A percentile compares a stretch with the other conserved stretches of the same genome.
phyloP scores from a whole-genome alignment of 352 stramenopile species.

The Phytopythium delawarense region DNA sequence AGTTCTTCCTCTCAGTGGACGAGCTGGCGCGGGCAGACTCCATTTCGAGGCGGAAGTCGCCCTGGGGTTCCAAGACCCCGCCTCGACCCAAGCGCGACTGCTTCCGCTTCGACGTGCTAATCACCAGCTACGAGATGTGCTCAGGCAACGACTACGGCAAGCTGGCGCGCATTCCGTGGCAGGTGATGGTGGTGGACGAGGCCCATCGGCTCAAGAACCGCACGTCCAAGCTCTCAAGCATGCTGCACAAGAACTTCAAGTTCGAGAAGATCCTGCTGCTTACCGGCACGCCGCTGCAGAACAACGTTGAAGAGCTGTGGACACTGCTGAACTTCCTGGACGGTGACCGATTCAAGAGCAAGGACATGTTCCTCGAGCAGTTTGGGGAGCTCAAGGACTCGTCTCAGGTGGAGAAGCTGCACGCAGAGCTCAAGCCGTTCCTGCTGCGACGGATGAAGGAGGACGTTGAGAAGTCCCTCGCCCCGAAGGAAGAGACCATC shows the following conservation, averaged over 20 bases:
- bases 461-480: slow-evolving; percentile 86
- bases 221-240: slow-evolving; percentile 92
- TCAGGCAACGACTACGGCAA: slow-evolving; percentile 92
- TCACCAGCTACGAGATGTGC: slow-evolving; percentile 99
- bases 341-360: slow-evolving; percentile 89
- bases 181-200: slow-evolving; percentile 98
- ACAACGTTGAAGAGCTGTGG: slow-evolving; percentile 94
- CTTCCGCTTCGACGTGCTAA: slow-evolving; percentile 98
- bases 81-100: slow-evolving; percentile 44
- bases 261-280: slow-evolving; percentile 87
- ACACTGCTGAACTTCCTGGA: slow-evolving; percentile 99
- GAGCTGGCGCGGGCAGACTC: slow-evolving; percentile 39
- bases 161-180: slow-evolving; percentile 93
- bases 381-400: slow-evolving; percentile 94
- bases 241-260: slow-evolving; percentile 74
- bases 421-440: slow-evolving; percentile 81
- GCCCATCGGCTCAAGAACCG: slow-evolving; percentile 99
- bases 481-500: slow-evolving; percentile 88
- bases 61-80: neutral
- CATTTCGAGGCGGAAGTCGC: slow-evolving; percentile 14
- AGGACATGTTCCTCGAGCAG: slow-evolving; percentile 90
- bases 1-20: slow-evolving; percentile 88
- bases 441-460: slow-evolving; percentile 87
- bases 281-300: slow-evolving; percentile 89
- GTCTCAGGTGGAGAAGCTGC: slow-evolving; percentile 84